These are phyloP conservation scores for Glarea lozoyensis DNA, from an alignment of 495 filamentous ascomycete species.

Conservation along the genomic window DNA sequence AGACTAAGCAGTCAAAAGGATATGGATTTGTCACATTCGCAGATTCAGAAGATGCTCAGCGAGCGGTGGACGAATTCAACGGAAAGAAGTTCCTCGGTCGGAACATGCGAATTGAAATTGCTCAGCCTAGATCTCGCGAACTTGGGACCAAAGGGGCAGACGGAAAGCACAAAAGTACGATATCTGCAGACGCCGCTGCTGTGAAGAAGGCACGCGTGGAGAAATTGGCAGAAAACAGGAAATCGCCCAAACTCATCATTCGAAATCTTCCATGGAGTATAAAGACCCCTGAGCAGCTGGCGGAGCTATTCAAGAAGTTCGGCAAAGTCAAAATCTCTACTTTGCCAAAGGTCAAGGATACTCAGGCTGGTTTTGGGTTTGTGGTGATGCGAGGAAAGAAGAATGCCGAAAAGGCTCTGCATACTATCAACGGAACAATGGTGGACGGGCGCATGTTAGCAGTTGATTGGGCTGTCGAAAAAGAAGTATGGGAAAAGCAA, in stretches of 20 bases:
- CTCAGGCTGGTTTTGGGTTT: conserved; percentile 83
- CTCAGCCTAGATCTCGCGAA: conserved; percentile 71
- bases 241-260: conserved; percentile 80
- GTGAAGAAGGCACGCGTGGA: conserved; percentile 49
- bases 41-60: conserved; percentile 79
- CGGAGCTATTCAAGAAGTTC: conserved; percentile 68
- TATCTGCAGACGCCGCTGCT: conserved; percentile 35
- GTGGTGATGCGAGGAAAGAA: conserved; percentile 78
- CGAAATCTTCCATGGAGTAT: conserved; percentile 96
- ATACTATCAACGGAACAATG: conserved; percentile 76
- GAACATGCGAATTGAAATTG: conserved; percentile 77
- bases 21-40: conserved; percentile 97
- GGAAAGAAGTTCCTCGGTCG: conserved; percentile 64
- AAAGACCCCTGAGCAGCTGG: conserved; percentile 71
- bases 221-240: conserved; percentile 41
- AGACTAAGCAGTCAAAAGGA: conserved; percentile 76
- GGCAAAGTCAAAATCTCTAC: conserved; percentile 81
- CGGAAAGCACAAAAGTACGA: conserved; percentile 35
- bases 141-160: conserved; percentile 29
- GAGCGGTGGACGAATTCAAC: conserved; percentile 70
- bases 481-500: conserved; percentile 66
- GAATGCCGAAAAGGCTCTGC: conserved; percentile 86
- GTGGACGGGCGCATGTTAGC: conserved; percentile 80
- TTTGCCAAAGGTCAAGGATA: conserved; percentile 63
- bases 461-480: conserved; percentile 95